A percentile compares a stretch with the other conserved stretches of the same genome.
Evolutionary conservation across 805 yeast species (phyloP).

Genomic region (Pichia ethanolica): DNA sequence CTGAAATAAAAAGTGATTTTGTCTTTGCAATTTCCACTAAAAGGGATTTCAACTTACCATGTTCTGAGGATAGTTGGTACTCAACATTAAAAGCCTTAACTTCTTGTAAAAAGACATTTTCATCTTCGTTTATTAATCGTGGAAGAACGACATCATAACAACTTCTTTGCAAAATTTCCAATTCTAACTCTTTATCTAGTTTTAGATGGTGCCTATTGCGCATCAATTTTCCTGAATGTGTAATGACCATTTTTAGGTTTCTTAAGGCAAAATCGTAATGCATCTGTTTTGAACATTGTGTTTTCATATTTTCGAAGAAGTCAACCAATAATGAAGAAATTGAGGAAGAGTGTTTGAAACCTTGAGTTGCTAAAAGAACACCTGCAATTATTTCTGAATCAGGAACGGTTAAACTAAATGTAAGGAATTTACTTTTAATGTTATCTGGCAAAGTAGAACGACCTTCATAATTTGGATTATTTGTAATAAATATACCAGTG

Average conservation of each 20-base stretch:
- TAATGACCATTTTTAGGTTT: slow-evolving; percentile 62
- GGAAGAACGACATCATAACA: slow-evolving; percentile 62
- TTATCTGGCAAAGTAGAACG: slow-evolving; percentile 81
- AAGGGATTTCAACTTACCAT: slow-evolving; percentile 21
- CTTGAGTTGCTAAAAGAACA: slow-evolving; percentile 65
- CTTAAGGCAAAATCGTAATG: slow-evolving; percentile 93
- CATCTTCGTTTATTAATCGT: slow-evolving; percentile 51
- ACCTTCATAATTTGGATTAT: slow-evolving; percentile 87
- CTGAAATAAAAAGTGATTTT: slow-evolving; percentile 29
- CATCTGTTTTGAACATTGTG: slow-evolving; percentile 39
- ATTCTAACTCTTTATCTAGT: slow-evolving; percentile 3
- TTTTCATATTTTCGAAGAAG: slow-evolving; percentile 42
- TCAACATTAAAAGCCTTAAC: slow-evolving; percentile 22
- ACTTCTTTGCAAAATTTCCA: slow-evolving; percentile 38
- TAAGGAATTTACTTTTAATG: slow-evolving; percentile 67
- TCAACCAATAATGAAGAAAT: slow-evolving; percentile 46
- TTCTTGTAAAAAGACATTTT: slow-evolving; percentile 26
- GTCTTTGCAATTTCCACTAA: slow-evolving; percentile 25
- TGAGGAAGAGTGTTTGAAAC: slow-evolving; percentile 43
- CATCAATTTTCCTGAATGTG: slow-evolving; percentile 46
- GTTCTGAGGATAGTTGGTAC: neutral
- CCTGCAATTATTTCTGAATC: slow-evolving; percentile 63
- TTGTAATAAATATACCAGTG: slow-evolving; percentile 77
- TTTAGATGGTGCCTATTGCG: neutral
- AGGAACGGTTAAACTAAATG: slow-evolving; percentile 66